Evolutionary conservation across 306 rosid species (phyloP).

Genomic region (Clitoria ternatea): DNA sequence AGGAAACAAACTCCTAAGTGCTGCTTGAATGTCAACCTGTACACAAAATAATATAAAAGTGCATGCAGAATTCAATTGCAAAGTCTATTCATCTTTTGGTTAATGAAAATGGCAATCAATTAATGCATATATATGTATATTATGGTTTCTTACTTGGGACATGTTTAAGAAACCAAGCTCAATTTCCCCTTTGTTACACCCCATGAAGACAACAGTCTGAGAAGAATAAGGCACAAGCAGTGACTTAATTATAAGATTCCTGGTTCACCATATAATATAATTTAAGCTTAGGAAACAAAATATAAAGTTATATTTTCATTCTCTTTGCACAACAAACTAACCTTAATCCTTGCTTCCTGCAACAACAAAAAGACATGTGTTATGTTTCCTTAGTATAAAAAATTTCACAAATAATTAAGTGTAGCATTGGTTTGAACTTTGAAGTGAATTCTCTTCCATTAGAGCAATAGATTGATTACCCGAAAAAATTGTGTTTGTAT

Average conservation of each 20-base stretch:
- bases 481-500: conserved; percentile 57
- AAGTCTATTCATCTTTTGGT: background rate
- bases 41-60: background rate
- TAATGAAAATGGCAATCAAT: background rate
- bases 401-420: background rate
- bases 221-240: conserved; percentile 1
- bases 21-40: conserved; percentile 50
- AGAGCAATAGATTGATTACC: conserved; percentile 29
- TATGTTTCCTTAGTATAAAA: background rate
- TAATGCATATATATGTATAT: background rate
- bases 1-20: conserved; percentile 49
- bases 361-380: background rate
- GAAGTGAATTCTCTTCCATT: background rate
- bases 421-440: background rate
- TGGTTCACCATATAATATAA: conserved; percentile 9
- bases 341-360: conserved; percentile 91
- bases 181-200: conserved; percentile 79
- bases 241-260: conserved; percentile 1
- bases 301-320: background rate
- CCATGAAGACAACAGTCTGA: conserved; percentile 84
- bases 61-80: background rate
- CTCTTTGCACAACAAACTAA: conserved; percentile 28
- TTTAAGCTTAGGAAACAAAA: background rate
- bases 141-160: conserved; percentile 63
- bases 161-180: conserved; percentile 72